These are phyloP conservation scores for Austroboletus eburneus DNA, from an alignment of 768 basidiomycete genomes.

Conservation along the genomic window DNA sequence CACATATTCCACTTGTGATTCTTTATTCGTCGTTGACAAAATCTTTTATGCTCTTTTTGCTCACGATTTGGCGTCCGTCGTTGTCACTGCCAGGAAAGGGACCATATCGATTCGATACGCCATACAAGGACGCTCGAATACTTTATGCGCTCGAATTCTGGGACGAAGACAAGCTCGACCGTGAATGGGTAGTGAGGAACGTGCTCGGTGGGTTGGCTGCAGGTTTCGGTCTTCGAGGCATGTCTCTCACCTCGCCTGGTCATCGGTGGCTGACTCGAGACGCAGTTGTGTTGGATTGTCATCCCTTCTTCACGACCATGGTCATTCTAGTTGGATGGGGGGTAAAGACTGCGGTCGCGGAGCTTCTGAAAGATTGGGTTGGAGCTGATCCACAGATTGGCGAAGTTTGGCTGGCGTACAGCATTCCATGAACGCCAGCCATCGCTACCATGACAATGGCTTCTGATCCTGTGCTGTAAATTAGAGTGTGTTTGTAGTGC, in stretches of 20 bases:
- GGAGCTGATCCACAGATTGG: slow-evolving; percentile 52
- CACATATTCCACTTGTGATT: slow-evolving; percentile 72
- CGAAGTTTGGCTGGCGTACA: slow-evolving; percentile 79
- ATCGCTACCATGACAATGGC: not conserved
- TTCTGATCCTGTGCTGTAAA: slow-evolving; percentile 1
- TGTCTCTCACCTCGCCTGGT: slow-evolving; percentile 12
- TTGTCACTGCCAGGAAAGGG: slow-evolving; percentile 14
- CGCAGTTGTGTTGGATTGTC: slow-evolving; percentile 72
- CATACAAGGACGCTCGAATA: slow-evolving; percentile 34
- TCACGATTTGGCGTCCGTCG: slow-evolving; percentile 74
- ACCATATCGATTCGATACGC: slow-evolving; percentile 22
- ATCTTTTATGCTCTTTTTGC: slow-evolving; percentile 74
- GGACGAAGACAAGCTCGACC: slow-evolving; percentile 71
- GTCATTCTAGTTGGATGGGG: slow-evolving; percentile 74
- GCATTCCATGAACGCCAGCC: slow-evolving; percentile 60
- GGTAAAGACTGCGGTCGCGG: slow-evolving; percentile 60
- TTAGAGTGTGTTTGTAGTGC: not conserved
- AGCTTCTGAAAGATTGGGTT: slow-evolving; percentile 63
- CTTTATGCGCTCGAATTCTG: slow-evolving; percentile 48
- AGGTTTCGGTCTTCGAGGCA: slow-evolving; percentile 81
- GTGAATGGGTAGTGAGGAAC: slow-evolving; percentile 82
- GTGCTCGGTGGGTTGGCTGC: slow-evolving; percentile 83
- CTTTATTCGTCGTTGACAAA: slow-evolving; percentile 84
- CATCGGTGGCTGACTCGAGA: not conserved
- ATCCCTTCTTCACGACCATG: slow-evolving; percentile 69